Evolutionary conservation across 371 early-diverging fungal species (phyloP).

Genomic region (Apophysomyces ossiformis): DNA sequence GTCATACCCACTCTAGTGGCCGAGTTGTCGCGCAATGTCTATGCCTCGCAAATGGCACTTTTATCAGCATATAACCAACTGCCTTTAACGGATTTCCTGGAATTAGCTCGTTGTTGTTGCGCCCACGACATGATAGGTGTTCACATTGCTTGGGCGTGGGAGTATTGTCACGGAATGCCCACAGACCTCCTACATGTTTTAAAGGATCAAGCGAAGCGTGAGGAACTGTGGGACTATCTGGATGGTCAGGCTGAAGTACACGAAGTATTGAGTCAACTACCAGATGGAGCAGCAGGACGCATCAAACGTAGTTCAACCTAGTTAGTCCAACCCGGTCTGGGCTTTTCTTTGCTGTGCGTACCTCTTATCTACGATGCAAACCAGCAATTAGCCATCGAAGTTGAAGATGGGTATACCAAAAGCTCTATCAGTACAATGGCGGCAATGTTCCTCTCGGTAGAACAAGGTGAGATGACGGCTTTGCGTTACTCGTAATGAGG

Average conservation of each 20-base stretch:
- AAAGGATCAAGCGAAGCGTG: not conserved
- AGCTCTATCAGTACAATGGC: too few relatives aligned
- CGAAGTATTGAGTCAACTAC: slow-evolving; percentile 18
- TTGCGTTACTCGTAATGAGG: too few relatives aligned
- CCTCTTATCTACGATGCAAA: not conserved
- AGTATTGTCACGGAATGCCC: slow-evolving; percentile 13
- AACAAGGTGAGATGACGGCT: too few relatives aligned
- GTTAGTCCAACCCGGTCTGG: not conserved
- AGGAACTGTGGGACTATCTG: slow-evolving; percentile 18
- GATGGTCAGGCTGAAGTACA: slow-evolving; percentile 24
- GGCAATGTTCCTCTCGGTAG: too few relatives aligned
- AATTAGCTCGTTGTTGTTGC: slow-evolving; percentile 11
- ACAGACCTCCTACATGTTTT: not conserved
- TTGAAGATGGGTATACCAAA: too few relatives aligned
- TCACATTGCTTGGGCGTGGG: slow-evolving; percentile 25
- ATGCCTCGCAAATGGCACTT: slow-evolving; percentile 24
- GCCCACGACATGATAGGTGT: slow-evolving; percentile 15
- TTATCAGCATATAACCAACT: slow-evolving; percentile 11
- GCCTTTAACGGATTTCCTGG: slow-evolving; percentile 13
- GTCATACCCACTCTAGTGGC: slow-evolving; percentile 21
- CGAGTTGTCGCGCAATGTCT: slow-evolving; percentile 15
- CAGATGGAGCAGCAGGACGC: slow-evolving; percentile 14
- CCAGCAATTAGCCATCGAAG: too few relatives aligned
- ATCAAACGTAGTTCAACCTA: slow-evolving; percentile 4
- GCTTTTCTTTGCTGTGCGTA: not conserved